Base-by-base conservation (phyloP, 176 grass and related monocot genomes). In the Puccinellia tenuiflora region DNA sequence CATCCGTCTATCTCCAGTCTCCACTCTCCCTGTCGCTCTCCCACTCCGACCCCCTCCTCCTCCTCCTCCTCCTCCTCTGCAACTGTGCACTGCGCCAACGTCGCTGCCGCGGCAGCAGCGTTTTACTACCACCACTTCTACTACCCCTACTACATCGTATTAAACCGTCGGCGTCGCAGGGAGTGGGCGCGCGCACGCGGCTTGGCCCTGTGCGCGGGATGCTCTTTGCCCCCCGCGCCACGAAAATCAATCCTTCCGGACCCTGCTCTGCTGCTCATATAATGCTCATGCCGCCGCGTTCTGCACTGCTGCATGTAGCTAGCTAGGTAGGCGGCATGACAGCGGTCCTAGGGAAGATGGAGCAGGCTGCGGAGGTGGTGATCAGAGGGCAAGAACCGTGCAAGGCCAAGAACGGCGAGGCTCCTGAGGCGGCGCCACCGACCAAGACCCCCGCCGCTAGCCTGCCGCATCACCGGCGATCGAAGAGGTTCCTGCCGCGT, bases 401-500 rank as follows among this genome's bases (percentile, higher is more conserved):
- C 47, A 73, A 52, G 20, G 21, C 70, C 43, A 43, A 53, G 18
- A 60, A 26, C 38, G 68, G 78, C 43, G 63, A 53, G 54, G 34
- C 65, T 30, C 69, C 42, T 0, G 64, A 30, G 20, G 39, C 77
- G 59, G 40, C 67, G 28, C 52, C 79, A 0, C 46, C 66, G 37
- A 16, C 73, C 40, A 84, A 86, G 61, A n/a, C 60, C 14, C 21
- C 66, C 13, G 52, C 75, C 22, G 43, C 12, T 1, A 9, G 15
- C 46, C n/a, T 73, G 73, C 84, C 75, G 72, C 88, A 65, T 17
- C 92, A 94, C 76, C 70, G 86, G 70, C 92, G 92, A 66, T 88
- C 92, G 29, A 90, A 88, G 77, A 94, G 92, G 92, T 94, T 24
- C 42, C 24, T 30, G 10, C 65, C 68, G n/a, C 68, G 13, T 10